Evolutionary conservation across 495 filamentous ascomycete species (phyloP).

Genomic region (Aspergillus sclerotioniger): DNA sequence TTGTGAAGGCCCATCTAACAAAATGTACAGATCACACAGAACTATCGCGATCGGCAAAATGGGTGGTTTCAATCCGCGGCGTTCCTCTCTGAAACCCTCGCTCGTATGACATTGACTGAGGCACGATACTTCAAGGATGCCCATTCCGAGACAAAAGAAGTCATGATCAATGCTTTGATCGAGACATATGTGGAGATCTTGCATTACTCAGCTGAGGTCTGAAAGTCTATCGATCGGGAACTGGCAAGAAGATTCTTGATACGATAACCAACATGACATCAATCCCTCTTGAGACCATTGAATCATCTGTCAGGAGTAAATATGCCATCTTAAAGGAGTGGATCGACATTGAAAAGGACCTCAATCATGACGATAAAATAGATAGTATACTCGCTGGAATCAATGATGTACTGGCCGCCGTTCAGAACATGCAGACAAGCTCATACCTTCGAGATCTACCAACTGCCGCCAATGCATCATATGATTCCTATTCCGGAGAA

Average conservation of each 20-base stretch:
- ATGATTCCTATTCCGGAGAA: neutral
- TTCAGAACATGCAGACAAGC: neutral
- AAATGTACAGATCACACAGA: conserved; percentile 4
- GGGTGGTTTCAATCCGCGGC: conserved; percentile 10
- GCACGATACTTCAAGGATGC: neutral
- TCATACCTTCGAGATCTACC: neutral
- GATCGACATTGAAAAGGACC: conserved; percentile 6
- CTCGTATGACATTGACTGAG: conserved; percentile 6
- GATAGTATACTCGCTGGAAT: conserved; percentile 3
- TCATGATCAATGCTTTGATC: neutral
- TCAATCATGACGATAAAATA: conserved; percentile 1
- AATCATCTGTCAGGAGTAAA: conserved; percentile 7
- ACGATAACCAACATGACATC: conserved; percentile 4
- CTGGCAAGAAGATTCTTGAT: neutral
- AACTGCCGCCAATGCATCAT: neutral
- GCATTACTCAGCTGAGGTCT: conserved; percentile 4
- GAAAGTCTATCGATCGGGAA: neutral
- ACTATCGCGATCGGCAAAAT: conserved; percentile 9
- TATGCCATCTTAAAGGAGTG: neutral
- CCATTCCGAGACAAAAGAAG: neutral
- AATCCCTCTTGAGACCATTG: neutral
- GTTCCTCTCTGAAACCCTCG: conserved; percentile 5
- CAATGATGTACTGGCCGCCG: neutral
- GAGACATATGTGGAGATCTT: conserved; percentile 3
- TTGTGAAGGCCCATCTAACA: neutral